Base-by-base conservation (phyloP, 2,329 filamentous ascomycete genomes). In the Pezizomycotina sp. region DNA sequence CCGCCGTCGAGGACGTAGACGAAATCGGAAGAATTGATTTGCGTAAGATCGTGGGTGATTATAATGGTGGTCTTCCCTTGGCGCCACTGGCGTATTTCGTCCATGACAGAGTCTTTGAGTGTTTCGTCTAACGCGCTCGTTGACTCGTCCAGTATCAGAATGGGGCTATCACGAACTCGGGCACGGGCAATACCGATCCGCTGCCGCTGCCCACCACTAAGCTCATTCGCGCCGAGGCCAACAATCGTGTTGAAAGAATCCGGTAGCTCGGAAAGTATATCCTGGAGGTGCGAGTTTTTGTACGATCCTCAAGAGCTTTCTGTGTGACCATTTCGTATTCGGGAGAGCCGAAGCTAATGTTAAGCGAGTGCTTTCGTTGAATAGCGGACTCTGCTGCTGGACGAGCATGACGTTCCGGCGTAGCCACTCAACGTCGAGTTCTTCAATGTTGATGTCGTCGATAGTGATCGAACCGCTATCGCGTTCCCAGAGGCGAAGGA, bases 141-240 rank as follows among this genome's bases (percentile, higher is more conserved):
- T 1, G 79, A 71, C 54, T 95, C 89, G 47, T 95, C 86, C 3
- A 95, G 62, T 16, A 95, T 75, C 5, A 95, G 62, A 0, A 95
- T 67, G 0, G 79, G 71, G 0, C 83, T 71, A 51, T 93, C 69
- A 32, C 83, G 65, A 4, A 95, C 57, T 25, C 69, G 68, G 1
- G 83, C 80, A 46, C 84, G 66, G 1, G 84, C 83, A 21, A 95
- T 63, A 0, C 79, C 78, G 30, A 93, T 42, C 34, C 81, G 66
- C 55, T 93, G 84, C 41, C 66, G 74, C 56, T 95, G 82, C 0
- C 86, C 86, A 6, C 83, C 84, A 46, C 82, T 92, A 25, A 93
- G 60, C n/a, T n/a, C n/a, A 3, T 69, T 65, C 21, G 68, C 68
- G n/a, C 71, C 71, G 0, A 64, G 56, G 1, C 80, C 81, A 5